Base-by-base conservation (phyloP, 2,329 filamentous ascomycete genomes). In the Hypoxylon sp. region DNA sequence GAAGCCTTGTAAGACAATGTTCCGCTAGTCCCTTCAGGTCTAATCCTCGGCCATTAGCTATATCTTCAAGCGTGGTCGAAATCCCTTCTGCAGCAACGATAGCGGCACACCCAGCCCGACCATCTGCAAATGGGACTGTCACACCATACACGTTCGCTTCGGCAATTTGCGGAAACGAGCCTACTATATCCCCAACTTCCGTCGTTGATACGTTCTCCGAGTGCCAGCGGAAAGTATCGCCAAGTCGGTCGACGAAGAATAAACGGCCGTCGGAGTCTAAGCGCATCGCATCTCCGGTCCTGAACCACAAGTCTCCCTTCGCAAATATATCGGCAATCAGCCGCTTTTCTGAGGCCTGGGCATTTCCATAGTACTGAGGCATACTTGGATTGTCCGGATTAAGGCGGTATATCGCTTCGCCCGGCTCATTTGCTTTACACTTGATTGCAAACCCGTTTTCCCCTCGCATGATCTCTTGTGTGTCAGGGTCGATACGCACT, bases 171-270 rank as follows among this genome's bases (percentile, higher is more conserved):
- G 78, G 74, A 56, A 77, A 81, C n/a, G 72, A 71, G 30, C 81
- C 80, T 1, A 83, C 53, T 38, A 80, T 76, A 56, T 83, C 80
- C 46, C 77, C 74, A 9, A 84, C 81, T 72, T 84, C 82, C 51
- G 79, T 80, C 4, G 82, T 83, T 1, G 81, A 82, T 3, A 84
- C 80, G 69, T 84, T 83, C 70, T 84, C 81, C 2, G 80, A 80
- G 64, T 79, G 81, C 90, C 90, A 93, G 36, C 91, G 85, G 79
- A 90, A 93, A 0, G 91, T 93, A 76, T 93, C 91, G 1, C 91
- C 91, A 1, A 93, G 83, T 1, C 80, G 84, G 72, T 93, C 91
- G 36, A 90, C 78, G 77, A 93, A 93, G 77, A 84, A 92, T 83
- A 89, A 88, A 2, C 88, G 81, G 0, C 90, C 90, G 50, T 93